These are phyloP conservation scores for Yarrowia sp. DNA, from an alignment of 805 yeast genomes.

Conservation along the genomic window DNA sequence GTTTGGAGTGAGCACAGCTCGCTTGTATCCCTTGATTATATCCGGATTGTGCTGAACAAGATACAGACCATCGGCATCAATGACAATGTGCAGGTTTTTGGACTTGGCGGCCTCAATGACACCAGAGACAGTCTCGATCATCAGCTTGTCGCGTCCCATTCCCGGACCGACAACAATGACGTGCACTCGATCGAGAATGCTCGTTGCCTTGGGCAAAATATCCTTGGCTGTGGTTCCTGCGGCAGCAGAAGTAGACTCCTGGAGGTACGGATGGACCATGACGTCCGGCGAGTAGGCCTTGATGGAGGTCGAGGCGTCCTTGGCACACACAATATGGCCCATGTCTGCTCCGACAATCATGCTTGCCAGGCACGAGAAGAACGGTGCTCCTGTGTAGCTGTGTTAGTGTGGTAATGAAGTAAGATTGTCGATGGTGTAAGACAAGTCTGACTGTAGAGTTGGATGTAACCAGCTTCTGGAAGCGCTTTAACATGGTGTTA, in stretches of 20 bases:
- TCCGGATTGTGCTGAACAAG: conserved; percentile 59
- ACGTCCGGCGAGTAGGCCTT: conserved; percentile 87
- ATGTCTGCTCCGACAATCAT: conserved; percentile 84
- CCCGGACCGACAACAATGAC: conserved; percentile 92
- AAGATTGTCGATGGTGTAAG: too few relatives aligned
- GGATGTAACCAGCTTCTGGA: too few relatives aligned
- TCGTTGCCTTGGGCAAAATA: conserved; percentile 55
- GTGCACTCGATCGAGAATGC: conserved; percentile 65
- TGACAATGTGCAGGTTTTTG: conserved; percentile 63
- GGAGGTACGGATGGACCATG: conserved; percentile 92
- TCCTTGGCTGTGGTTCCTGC: conserved; percentile 33
- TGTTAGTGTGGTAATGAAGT: background rate
- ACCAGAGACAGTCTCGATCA: conserved; percentile 59
- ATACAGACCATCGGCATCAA: conserved; percentile 89
- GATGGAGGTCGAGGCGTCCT: conserved; percentile 71
- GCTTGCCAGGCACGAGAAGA: conserved; percentile 80
- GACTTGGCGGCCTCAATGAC: conserved; percentile 57
- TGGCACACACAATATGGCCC: conserved; percentile 85
- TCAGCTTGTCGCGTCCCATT: conserved; percentile 73
- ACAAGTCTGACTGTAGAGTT: too few relatives aligned
- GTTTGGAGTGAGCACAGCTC: conserved; percentile 84
- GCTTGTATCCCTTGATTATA: conserved; percentile 51
- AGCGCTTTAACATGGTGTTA: too few relatives aligned
- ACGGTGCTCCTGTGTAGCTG: conserved; percentile 93
- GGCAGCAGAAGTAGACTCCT: conserved; percentile 44